Evolutionary conservation across 2,329 filamentous ascomycete species (phyloP), one percentile per base, ranked within the genome.

Genomic region (Trichoderma lentiforme): DNA sequence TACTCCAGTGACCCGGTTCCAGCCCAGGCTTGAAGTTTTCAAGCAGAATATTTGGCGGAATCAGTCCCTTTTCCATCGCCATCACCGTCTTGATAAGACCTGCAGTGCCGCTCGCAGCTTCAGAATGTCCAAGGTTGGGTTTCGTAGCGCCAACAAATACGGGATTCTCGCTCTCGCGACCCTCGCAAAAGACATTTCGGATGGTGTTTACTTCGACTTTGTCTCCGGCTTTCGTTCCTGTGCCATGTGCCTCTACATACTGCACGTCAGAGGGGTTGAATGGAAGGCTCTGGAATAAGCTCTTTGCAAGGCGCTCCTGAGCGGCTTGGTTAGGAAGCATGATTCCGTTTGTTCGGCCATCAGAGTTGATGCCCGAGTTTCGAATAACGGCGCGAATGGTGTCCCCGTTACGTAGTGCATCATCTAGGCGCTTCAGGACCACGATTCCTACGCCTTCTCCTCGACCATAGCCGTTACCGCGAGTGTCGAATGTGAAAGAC

Each of bases 391-490:
- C 77, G 43, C 80, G 74, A 32, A 83, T 78, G 0, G 76, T 77
- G 73, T 87, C 83, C 2, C 82, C 81, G 63, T 84, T 84, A 4
- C 75, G 73, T 0, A 86, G 56, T 0, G 86, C 86, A 57, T 81
- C 78, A 4, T 78, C 77, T 0, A 87, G 76, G 0, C 77, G 79
- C 76, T 87, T 87, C 2, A 88, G 72, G 1, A 86, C 72, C 1
- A 88, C 71, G 14, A 80, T 77, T 0, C 78, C 83, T 14, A 82
- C 75, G 1, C 76, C 76, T 9, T 77, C 75, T 6, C 73, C 85
- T 81, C 86, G 80, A 1, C 81, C 84, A 75, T 87, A 89, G 1
- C 87, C 87, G 71, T 84, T 80, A 3, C 83, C 86, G 21, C 76
- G 76, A 3, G 74, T 73, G 73, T 85, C 86, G 76, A 80, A 85